Percentiles rank a stretch among this genome's conserved stretches.
Conservation (phyloP, 2,329 filamentous ascomycete species). For the Xylaria sp. region DNA sequence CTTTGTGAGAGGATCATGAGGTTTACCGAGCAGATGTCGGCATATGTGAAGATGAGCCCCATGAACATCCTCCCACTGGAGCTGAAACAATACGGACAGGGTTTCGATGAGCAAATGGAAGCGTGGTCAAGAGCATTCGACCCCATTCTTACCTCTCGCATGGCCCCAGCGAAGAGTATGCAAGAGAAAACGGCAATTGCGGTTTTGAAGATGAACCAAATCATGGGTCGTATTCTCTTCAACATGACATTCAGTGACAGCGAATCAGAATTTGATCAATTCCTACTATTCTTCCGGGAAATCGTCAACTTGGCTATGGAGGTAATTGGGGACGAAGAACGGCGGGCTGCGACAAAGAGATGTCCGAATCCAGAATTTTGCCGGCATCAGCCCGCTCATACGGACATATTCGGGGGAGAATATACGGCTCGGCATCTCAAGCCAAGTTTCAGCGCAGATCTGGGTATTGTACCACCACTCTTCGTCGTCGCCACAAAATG, state of each 20-base stretch:
- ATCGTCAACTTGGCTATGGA: slow-evolving; percentile 69
- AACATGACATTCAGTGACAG: slow-evolving; percentile 68
- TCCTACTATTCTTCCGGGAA: slow-evolving; percentile 60
- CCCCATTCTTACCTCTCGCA: slow-evolving; percentile 61
- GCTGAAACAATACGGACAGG: slow-evolving; percentile 58
- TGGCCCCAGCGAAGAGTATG: slow-evolving; percentile 58
- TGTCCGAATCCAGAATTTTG: slow-evolving; percentile 58
- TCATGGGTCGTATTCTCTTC: slow-evolving; percentile 67
- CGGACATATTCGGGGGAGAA: slow-evolving; percentile 54
- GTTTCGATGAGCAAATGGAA: slow-evolving; percentile 61
- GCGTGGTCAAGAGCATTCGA: slow-evolving; percentile 68
- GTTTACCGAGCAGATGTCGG: slow-evolving; percentile 66
- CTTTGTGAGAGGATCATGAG: slow-evolving; percentile 66
- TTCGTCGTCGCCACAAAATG: slow-evolving; percentile 75
- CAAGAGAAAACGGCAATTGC: slow-evolving; percentile 69
- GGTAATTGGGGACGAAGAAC: slow-evolving; percentile 68
- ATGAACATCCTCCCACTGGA: slow-evolving; percentile 63
- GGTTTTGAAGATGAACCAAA: slow-evolving; percentile 70
- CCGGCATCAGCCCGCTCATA: slow-evolving; percentile 52
- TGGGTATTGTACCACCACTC: slow-evolving; percentile 72
- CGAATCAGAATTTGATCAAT: slow-evolving; percentile 68
- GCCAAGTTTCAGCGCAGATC: slow-evolving; percentile 70
- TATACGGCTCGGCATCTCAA: slow-evolving; percentile 63
- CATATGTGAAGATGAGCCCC: slow-evolving; percentile 58
- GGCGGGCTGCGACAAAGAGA: slow-evolving; percentile 57